Evolutionary conservation across 805 yeast species (phyloP), one percentile per base, ranked within the genome.

Genomic region (Saccharomycopsis synnaedendra): DNA sequence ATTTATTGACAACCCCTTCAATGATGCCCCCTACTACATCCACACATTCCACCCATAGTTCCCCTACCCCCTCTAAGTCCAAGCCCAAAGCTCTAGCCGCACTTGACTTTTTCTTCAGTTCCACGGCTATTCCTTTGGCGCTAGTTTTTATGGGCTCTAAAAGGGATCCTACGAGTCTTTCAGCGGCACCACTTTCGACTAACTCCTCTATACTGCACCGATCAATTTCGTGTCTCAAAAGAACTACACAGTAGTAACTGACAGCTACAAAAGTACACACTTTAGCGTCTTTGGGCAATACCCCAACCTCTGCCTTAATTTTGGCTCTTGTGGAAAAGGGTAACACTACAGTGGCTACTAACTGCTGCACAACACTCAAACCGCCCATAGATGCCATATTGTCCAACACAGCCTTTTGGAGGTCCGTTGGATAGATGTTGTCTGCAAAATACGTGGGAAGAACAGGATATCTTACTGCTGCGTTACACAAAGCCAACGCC

Each of bases 381-480:
- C 35, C 35, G n/a, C 34, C 31, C 5, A 51, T 37, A 1, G 56
- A 42, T 3, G 62, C 58, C 29, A 89, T 58, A 38, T 74, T 74
- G 0, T 65, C 66, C 32, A 85, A 57, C 1, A 85, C 78, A 0
- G 78, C 64, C 1, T 57, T 52, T 58, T 89, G 97, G 40, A 90
- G 64, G 6, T 71, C 68, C 0, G 96, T 75, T 45, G 79, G 76
- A 29, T 72, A 74, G 19, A 62, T 57, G 39, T 68, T 65, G 58
- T 87, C 96, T 3, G 65, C 60, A 34, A 68, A 68, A 53, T 68
- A 69, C 32, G 69, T 76, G 5, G 87, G 83, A 36, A 86, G 66
- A 8, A 83, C 70, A 1, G 94, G 95, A 60, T 83, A 87, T 39
- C 85, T 66, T 1, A 84, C 76, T 49, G 87, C 77, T 10, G 78